phyloP scores from a whole-genome alignment of 148 eudicot genomes.

The Dianthus caryophyllus region DNA sequence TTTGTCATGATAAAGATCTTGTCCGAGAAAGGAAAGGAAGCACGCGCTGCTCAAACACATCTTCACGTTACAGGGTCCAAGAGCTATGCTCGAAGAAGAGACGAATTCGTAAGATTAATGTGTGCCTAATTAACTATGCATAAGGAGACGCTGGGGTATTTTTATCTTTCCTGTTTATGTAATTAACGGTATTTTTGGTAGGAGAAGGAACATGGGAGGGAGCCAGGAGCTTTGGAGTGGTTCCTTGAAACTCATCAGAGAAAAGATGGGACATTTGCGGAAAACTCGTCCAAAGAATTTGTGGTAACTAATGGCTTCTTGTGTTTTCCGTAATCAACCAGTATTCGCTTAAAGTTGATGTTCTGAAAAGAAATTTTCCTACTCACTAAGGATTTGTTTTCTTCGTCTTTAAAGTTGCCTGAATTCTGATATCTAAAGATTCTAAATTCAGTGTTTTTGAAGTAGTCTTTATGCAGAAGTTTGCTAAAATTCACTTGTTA shows the following conservation, averaged over 20 bases:
- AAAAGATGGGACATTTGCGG: conserved; percentile 32
- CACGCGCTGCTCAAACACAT: conserved; percentile 33
- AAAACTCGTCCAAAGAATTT: conserved; percentile 28
- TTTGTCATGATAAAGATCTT: conserved; percentile 19
- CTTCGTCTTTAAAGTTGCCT: no score
- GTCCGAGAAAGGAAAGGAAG: conserved; percentile 29
- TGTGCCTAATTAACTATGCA: not conserved
- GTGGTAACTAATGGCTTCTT: conserved; percentile 22
- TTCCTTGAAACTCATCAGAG: conserved; percentile 31
- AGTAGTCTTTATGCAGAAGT: no score
- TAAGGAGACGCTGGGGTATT: not conserved
- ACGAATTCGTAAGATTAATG: conserved; percentile 31
- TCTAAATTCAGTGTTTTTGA: no score
- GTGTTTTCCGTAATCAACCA: no score
- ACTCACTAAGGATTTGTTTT: no score
- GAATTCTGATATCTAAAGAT: no score
- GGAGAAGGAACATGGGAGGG: conserved; percentile 32
- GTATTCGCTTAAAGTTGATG: no score
- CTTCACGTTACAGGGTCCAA: conserved; percentile 30
- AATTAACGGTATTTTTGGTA: conserved; percentile 9
- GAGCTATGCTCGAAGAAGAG: conserved; percentile 38
- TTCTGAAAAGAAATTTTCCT: no score
- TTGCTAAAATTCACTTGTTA: no score
- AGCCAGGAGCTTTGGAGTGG: conserved; percentile 38
- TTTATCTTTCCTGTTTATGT: not conserved